Evolutionary conservation across 306 rosid species (phyloP).

Genomic region (Biancaea sappan): DNA sequence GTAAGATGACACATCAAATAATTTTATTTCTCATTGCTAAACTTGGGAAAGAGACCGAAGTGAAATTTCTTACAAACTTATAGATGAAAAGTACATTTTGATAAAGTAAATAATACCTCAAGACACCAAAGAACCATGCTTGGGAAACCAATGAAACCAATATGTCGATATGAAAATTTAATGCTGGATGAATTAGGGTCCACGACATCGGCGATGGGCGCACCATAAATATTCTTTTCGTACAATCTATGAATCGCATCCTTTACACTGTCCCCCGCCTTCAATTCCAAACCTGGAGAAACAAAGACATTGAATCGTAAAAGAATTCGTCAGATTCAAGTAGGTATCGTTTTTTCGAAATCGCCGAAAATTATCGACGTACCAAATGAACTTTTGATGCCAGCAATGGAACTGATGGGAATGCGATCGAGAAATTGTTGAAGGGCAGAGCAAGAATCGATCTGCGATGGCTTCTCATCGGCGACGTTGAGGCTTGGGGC

Average conservation of each 20-base stretch:
- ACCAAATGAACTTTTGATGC: slow-evolving; percentile 53
- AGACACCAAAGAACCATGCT: slow-evolving; percentile 14
- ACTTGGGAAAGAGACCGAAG: not conserved
- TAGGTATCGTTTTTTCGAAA: not conserved
- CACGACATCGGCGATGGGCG: slow-evolving; percentile 5
- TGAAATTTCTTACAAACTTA: not conserved
- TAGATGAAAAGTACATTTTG: not conserved
- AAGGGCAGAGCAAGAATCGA: slow-evolving; percentile 54
- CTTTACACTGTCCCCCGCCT: slow-evolving; percentile 52
- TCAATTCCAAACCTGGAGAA: slow-evolving; percentile 56
- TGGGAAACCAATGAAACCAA: slow-evolving; percentile 19
- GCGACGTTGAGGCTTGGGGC: slow-evolving; percentile 1
- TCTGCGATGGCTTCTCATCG: not conserved
- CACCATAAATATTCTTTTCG: slow-evolving; percentile 36
- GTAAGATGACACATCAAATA: slow-evolving; percentile 1
- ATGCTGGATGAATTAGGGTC: not conserved
- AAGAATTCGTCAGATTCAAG: not conserved
- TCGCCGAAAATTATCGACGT: not conserved
- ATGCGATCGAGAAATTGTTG: slow-evolving; percentile 58
- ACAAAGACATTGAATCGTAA: not conserved
- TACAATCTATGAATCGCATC: slow-evolving; percentile 56
- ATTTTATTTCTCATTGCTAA: no score
- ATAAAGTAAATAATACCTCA: not conserved
- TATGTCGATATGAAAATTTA: not conserved
- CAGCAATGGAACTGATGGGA: slow-evolving; percentile 53